A percentile compares a stretch with the other conserved stretches of the same genome.
These are phyloP conservation scores for Allantophomopsis cytisporea DNA, from an alignment of 2,329 filamentous ascomycete genomes.

Conservation along the genomic window DNA sequence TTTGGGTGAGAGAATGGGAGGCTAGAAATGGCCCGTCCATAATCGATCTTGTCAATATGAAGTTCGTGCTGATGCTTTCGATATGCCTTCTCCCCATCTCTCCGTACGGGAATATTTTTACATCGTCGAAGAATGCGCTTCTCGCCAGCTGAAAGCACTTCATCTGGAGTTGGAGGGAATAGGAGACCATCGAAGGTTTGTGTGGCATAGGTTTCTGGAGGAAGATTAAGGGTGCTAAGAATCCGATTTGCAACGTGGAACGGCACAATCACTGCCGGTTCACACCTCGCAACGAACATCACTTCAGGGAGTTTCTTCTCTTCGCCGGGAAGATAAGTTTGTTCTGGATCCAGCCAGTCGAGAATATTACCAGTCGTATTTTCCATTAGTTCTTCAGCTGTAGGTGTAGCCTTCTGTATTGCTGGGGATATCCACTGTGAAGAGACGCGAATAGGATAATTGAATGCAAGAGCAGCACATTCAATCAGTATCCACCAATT, in stretches of 20 bases:
- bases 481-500: constrained; percentile 58
- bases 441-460: constrained; percentile 52
- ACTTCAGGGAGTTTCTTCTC: constrained; percentile 50
- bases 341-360: constrained; percentile 63
- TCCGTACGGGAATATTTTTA: constrained; percentile 29
- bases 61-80: constrained; percentile 43
- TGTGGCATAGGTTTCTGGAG: constrained; percentile 39
- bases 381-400: constrained; percentile 26
- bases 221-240: constrained; percentile 40
- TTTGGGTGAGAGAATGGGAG: constrained; percentile 68
- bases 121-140: constrained; percentile 37
- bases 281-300: constrained; percentile 61
- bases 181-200: constrained; percentile 36
- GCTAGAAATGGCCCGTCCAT: constrained; percentile 50
- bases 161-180: constrained; percentile 28
- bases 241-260: constrained; percentile 49
- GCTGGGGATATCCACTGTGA: constrained; percentile 59
- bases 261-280: constrained; percentile 61
- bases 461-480: constrained; percentile 33
- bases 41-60: constrained; percentile 60
- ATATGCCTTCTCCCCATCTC: constrained; percentile 10
- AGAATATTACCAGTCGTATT: constrained; percentile 25
- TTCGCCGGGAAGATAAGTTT: constrained; percentile 38
- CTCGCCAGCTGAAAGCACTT: constrained; percentile 37
- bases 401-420: constrained; percentile 42